Evolutionary conservation across 2,329 filamentous ascomycete genomes (phyloP), one percentile per base, ranked within the genome.

Genomic region (Nothophoma quercina): DNA sequence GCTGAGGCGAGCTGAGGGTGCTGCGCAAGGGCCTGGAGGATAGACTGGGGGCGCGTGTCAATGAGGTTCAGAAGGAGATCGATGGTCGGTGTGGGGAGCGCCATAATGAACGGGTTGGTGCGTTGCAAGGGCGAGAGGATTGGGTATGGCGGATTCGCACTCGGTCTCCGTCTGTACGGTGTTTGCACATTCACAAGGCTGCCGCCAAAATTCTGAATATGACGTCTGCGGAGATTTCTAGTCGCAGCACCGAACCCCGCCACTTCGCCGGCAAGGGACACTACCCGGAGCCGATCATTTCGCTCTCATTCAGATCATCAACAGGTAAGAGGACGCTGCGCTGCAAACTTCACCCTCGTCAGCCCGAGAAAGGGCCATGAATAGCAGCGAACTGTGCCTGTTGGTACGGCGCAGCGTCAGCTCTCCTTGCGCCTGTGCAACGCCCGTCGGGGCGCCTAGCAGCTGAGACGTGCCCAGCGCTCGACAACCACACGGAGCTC

Each of bases 1-100:
- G 83, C 78, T 2, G 87, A 84, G 46, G 95, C 93, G 45, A 96
- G 80, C n/a, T 84, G 77, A 26, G 91, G 90, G 62, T 91, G 84
- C 56, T 86, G 79, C 58, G 85, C 84, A 44, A 99, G 86, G 62
- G 93, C 85, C 51, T 86, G 80, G 56, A 96, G 80, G 47, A 99
- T 85, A 35, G 84, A 81, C 33, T 85, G 78, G 43, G 88, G 89
- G 68, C 91, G 88, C 73, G 96, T 93, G 55, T 93, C 90, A 32
- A 93, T 93, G 40, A 82, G 75, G 59, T 79, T 81, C 38, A 82
- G 73, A 21, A 82, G 75, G 22, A 74, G 63, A 58, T 81, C 79
- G 59, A 81, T 80, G 26, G 72, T 72, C 15, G 70, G 67, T 30
- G 69, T 34, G 21, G 77, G 69, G 26, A 71, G 65, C 33, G 68